Evolutionary conservation across 805 yeast genomes (phyloP), one percentile per base, ranked within the genome.

Genomic region (Spathaspora gorwiae): DNA sequence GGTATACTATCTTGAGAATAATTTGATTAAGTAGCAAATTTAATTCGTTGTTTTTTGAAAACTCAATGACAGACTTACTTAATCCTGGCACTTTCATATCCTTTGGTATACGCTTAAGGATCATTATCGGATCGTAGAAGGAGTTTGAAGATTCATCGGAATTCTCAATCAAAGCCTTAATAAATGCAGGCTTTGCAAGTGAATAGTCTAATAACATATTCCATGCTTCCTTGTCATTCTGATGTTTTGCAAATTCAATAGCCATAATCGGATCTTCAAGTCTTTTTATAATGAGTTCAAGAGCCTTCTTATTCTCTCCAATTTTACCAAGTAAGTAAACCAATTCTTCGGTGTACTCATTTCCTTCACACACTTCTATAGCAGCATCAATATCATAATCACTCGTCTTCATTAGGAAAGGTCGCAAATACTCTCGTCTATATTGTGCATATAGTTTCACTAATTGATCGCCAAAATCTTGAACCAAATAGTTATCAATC

Each of bases 181-280:
- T 83, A 57, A 88, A 90, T n/a, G 72, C 72, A 0, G 97, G 94
- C 51, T 81, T 81, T 35, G 75, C 72, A 67, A 83, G 74, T 15
- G 96, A 82, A 59, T 82, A 80, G 15, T 79, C 81, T 9, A 92
- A 65, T 49, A 92, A 70, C 39, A 81, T 80, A 36, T 81, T 81
- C 95, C 97, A 90, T 9, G 89, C 66, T n/a, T 87, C 95, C 19
- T 70, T 62, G 54, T 89, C 95, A 42, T 81, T 80, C 39, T 76
- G 79, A 9, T 73, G 73, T 42, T 73, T 76, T 1, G 90, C 94
- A 72, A 90, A 94, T 13, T 74, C 75, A 24, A 94, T 85, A 0
- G 98, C 98, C 51, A 78, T 73, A 35, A 77, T 76, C 0, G 96
- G 92, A 59, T 92, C 94, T 44, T 83, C 75, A 42, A 90, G 65